Evolutionary conservation across 352 stramenopile species (phyloP), one percentile per base, ranked within the genome.

Genomic region (Phytophthora meadii): DNA sequence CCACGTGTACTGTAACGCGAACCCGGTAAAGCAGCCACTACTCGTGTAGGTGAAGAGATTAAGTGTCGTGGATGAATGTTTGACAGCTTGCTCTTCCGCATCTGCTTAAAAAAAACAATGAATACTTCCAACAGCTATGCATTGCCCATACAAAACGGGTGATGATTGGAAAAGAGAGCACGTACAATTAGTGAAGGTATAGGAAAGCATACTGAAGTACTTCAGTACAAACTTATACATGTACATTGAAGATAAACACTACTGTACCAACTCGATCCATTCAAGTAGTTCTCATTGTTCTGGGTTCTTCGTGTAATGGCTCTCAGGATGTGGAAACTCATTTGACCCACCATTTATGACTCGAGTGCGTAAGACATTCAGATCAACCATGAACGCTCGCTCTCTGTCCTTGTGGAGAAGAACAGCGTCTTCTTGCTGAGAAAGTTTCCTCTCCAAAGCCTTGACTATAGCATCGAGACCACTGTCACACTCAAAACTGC

Each of bases 1-100:
- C n/a, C 77, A 88, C 47, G 58, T 92, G 25, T 79, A 84, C 42
- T 88, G 81, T 69, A 92, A 89, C 55, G 60, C 74, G 10, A 81
- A 76, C 30, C 9, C 9, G 30, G 30, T 8, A 36, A 36, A 36
- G 30, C 30, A 59, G 24, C 17, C 37, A 48, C 11, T 17, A n/a
- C n/a, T 24, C 36, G 27, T 48, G 15, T 66, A 65, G 49, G 28
- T 22, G 30, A 56, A 53, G 30, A 36, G 30, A 36, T 36, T 9
- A 34, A 34, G 28, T 34, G 28, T 34, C 28, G 28, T 34, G 7
- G 30, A 36, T 36, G 30, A 8, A 36, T 36, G 30, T 14, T 36
- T 36, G 9, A 36, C 3, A 30, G 6, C 27, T 30, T 30, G 27
- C 27, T 8, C 27, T 30, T 30, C 27, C 22, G 22, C 22, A 22